Evolutionary conservation across 78 protist species (phyloP).

Genomic region (Diacronema lutheri): DNA sequence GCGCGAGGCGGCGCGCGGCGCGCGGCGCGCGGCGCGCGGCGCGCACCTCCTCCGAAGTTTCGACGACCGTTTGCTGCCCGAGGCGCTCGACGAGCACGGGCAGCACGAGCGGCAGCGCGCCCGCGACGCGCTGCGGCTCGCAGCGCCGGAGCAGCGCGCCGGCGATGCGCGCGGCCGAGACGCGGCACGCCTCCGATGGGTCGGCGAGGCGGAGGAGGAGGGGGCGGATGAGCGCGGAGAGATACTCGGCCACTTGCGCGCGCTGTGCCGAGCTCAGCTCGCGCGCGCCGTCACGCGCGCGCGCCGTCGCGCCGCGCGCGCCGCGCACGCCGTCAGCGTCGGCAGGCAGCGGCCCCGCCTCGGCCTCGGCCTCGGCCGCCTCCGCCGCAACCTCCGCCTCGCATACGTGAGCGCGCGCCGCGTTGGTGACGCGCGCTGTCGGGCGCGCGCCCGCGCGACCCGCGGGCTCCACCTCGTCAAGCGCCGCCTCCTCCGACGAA

Average conservation of each 20-base stretch:
- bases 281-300: neutral
- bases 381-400: neutral
- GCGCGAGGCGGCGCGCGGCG: too few relatives aligned
- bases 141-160: neutral
- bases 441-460: too few relatives aligned
- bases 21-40: too few relatives aligned
- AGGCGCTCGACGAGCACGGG: constrained; percentile 6
- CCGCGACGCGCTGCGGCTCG: neutral
- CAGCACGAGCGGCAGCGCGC: constrained; percentile 3
- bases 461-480: too few relatives aligned
- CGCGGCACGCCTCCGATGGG: neutral
- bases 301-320: neutral
- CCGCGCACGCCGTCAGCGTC: neutral
- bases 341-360: neutral
- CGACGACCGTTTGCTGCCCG: neutral
- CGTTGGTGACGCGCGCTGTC: too few relatives aligned
- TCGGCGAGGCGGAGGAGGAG: constrained; percentile 22
- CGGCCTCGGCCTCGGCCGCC: neutral
- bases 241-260: too few relatives aligned
- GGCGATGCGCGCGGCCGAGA: neutral
- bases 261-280: too few relatives aligned
- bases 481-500: too few relatives aligned
- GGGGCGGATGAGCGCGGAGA: neutral
- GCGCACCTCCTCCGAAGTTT: constrained; percentile 3
- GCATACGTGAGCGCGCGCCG: too few relatives aligned